Conservation (phyloP, 2,329 filamentous ascomycete species). For the Sarocladiaceae sp. region DNA sequence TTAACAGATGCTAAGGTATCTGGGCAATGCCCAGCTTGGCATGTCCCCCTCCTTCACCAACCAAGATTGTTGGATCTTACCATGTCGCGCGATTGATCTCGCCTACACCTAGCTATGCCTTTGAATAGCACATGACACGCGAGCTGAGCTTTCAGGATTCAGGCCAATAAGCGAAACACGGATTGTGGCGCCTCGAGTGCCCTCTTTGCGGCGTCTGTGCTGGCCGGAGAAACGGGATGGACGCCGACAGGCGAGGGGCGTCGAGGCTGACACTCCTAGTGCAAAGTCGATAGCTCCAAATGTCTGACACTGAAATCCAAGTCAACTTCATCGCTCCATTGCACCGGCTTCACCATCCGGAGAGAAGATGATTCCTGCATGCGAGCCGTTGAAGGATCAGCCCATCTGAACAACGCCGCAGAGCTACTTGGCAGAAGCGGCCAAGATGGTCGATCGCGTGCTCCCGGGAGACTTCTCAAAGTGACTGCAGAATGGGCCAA, state of each 20-base stretch:
- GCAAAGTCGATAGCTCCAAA: background rate
- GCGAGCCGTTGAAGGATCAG: no score
- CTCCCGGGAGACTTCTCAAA: background rate
- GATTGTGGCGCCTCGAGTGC: background rate
- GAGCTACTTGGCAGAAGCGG: background rate
- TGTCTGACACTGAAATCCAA: no score
- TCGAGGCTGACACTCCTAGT: background rate
- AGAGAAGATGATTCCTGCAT: no score
- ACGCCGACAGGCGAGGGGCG: background rate
- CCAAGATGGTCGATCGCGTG: background rate
- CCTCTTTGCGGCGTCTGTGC: background rate
- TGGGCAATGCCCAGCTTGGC: no score
- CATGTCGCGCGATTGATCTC: background rate
- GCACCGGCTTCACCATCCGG: no score
- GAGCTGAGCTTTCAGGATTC: background rate
- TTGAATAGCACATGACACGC: constrained; percentile 1
- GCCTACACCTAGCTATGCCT: background rate
- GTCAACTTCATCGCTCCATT: no score
- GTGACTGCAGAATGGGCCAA: background rate
- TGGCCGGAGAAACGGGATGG: background rate
- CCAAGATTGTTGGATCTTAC: background rate
- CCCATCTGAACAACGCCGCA: background rate
- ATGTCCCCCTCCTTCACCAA: no score
- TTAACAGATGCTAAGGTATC: no score
- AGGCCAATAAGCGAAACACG: background rate